Conservation (phyloP, 2,329 filamentous ascomycete genomes). For the Fusarium torreyae region DNA sequence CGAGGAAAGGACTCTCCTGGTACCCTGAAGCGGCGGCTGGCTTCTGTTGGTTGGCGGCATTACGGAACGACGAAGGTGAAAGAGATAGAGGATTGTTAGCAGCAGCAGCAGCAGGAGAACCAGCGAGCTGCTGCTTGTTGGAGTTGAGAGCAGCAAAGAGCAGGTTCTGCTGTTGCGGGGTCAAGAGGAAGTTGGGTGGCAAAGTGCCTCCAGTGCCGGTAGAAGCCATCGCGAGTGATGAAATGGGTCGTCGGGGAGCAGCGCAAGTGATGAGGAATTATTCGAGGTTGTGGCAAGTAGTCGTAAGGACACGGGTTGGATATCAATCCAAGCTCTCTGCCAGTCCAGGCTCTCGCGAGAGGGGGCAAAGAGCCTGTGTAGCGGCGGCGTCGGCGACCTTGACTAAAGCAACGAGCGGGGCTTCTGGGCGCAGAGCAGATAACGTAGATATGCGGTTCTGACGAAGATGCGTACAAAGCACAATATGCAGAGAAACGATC, state of each 20-base stretch:
- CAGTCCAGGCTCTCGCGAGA: constrained; percentile 45
- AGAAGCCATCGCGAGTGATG: constrained; percentile 63
- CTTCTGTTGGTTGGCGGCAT: constrained; percentile 63
- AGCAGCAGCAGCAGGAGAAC: constrained; percentile 44
- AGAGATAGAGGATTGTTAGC: constrained; percentile 59
- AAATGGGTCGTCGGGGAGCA: constrained; percentile 11
- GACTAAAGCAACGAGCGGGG: constrained; percentile 30
- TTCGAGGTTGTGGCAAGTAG: constrained; percentile 26
- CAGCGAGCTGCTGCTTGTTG: constrained; percentile 65
- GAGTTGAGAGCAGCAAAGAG: constrained; percentile 83
- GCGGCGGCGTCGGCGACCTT: constrained; percentile 44
- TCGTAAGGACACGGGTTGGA: constrained; percentile 15
- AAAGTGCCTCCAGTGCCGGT: constrained; percentile 60
- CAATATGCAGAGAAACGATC: constrained; percentile 16
- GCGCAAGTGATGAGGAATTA: constrained; percentile 13
- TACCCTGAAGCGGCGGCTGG: constrained; percentile 61
- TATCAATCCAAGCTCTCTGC: constrained; percentile 49
- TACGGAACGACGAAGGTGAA: constrained; percentile 65
- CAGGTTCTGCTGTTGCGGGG: constrained; percentile 82
- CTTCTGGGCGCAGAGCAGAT: constrained; percentile 13
- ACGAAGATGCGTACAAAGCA: constrained; percentile 23
- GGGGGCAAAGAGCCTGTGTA: constrained; percentile 48
- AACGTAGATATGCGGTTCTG: constrained; percentile 8
- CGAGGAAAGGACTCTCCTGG: constrained; percentile 85
- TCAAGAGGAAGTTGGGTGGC: constrained; percentile 75